A percentile compares a stretch with the other conserved stretches of the same genome.
phyloP scores from a whole-genome alignment of 768 basidiomycete genomes.

The Auriscalpium microsporum region DNA sequence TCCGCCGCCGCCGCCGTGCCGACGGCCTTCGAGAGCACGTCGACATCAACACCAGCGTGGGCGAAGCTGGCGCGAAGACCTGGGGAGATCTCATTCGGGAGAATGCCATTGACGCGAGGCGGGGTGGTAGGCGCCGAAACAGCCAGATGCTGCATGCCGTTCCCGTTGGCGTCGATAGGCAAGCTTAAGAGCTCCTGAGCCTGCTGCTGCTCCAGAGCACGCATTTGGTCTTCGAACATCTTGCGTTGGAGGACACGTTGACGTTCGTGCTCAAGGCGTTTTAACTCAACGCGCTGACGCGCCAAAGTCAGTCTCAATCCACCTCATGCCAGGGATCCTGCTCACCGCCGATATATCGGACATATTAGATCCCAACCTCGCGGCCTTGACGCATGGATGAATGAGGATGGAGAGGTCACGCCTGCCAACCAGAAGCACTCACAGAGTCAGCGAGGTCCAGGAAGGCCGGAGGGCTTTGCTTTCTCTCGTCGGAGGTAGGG shows the following conservation, averaged over 20 bases:
- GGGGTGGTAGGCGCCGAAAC: slow-evolving; percentile 87
- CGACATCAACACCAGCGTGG: slow-evolving; percentile 43
- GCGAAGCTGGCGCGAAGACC: slow-evolving; percentile 35
- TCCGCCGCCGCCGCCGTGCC: slow-evolving; percentile 50
- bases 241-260: slow-evolving; percentile 81
- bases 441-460: slow-evolving; percentile 92
- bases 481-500: slow-evolving; percentile 58
- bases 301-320: slow-evolving; percentile 4
- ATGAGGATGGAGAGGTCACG: slow-evolving; percentile 5
- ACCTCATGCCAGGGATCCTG: slow-evolving; percentile 16
- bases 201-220: slow-evolving; percentile 84
- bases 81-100: slow-evolving; percentile 49
- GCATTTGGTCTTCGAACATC: slow-evolving; percentile 96
- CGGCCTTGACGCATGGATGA: slow-evolving; percentile 42
- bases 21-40: slow-evolving; percentile 59
- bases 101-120: slow-evolving; percentile 65
- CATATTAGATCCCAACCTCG: slow-evolving; percentile 78
- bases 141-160: slow-evolving; percentile 63
- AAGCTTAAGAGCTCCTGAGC: slow-evolving; percentile 74
- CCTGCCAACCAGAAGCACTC: slow-evolving; percentile 26
- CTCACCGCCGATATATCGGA: slow-evolving; percentile 81
- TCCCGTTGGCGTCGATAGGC: slow-evolving; percentile 49
- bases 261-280: slow-evolving; percentile 84
- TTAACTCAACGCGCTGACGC: slow-evolving; percentile 75
- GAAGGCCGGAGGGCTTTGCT: slow-evolving; percentile 87